phyloP scores from a whole-genome alignment of 2,329 filamentous ascomycete genomes.

The Helminthosporium solani region DNA sequence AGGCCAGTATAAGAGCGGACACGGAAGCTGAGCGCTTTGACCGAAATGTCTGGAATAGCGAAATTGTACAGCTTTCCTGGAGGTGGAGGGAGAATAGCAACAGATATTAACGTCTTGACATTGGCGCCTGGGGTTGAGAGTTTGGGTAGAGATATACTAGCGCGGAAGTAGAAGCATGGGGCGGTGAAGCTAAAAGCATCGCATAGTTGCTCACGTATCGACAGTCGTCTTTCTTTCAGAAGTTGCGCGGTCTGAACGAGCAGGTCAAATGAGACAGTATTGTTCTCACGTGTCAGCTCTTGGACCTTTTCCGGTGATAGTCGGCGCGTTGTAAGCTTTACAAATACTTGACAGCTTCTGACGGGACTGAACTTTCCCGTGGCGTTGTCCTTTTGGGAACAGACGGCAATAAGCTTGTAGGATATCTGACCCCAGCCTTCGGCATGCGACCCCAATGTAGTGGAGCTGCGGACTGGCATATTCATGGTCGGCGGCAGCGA shows the following conservation, averaged over 20 bases:
- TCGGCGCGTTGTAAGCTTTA: constrained; percentile 13
- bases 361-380: constrained; percentile 7
- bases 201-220: constrained; percentile 11
- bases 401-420: constrained; percentile 15
- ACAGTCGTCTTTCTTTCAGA: constrained; percentile 4
- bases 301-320: constrained; percentile 3
- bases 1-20: constrained; percentile 14
- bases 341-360: constrained; percentile 5
- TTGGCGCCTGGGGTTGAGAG: constrained; percentile 10
- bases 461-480: constrained; percentile 2
- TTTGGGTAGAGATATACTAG: constrained; percentile 4
- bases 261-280: constrained; percentile 3
- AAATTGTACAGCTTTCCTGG: constrained; percentile 17
- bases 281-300: background rate
- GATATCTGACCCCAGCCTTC: constrained; percentile 5
- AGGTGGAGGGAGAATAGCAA: constrained; percentile 10
- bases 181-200: constrained; percentile 12
- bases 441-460: constrained; percentile 1
- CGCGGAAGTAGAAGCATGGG: constrained; percentile 15
- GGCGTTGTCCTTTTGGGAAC: constrained; percentile 2
- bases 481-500: constrained; percentile 15
- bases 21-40: constrained; percentile 5
- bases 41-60: constrained; percentile 12
- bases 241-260: constrained; percentile 12
- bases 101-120: constrained; percentile 4